These are phyloP conservation scores for Dillenia suffruticosa DNA, from an alignment of 164 flowering plant genomes.

Conservation along the genomic window DNA sequence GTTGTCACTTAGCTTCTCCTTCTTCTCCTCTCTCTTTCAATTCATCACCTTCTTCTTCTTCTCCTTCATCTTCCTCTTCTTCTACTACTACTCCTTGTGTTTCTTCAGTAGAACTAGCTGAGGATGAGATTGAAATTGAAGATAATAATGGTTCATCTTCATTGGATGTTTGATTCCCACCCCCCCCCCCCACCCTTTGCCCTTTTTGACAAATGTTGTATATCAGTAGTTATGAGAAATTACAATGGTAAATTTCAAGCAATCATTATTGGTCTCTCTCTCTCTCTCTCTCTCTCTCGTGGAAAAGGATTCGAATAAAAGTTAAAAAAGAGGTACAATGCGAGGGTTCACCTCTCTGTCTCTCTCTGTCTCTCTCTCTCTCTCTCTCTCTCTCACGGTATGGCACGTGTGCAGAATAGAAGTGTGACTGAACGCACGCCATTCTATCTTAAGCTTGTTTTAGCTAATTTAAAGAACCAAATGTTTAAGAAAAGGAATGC, in stretches of 20 bases:
- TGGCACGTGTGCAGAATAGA: too few relatives aligned
- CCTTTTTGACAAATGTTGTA: slow-evolving; percentile 6
- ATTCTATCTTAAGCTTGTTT: too few relatives aligned
- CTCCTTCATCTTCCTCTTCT: slow-evolving; percentile 12
- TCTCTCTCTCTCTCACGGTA: too few relatives aligned
- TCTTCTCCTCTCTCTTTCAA: slow-evolving; percentile 5
- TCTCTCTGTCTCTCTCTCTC: neutral
- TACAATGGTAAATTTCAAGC: neutral
- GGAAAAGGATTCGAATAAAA: neutral
- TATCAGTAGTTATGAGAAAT: slow-evolving; percentile 6
- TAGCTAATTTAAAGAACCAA: too few relatives aligned
- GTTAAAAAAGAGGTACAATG: neutral
- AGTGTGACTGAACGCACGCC: too few relatives aligned
- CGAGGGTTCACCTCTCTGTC: neutral
- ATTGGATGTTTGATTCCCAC: slow-evolving; percentile 1
- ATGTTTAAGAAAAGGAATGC: too few relatives aligned
- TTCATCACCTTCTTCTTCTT: slow-evolving; percentile 4
- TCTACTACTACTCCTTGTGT: slow-evolving; percentile 8
- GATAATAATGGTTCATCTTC: neutral
- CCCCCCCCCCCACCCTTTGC: too few relatives aligned
- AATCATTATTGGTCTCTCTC: slow-evolving; percentile 5
- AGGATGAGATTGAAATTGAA: slow-evolving; percentile 14
- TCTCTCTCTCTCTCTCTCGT: slow-evolving; percentile 1
- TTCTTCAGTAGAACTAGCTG: slow-evolving; percentile 21
- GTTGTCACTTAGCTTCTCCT: slow-evolving; percentile 10